Base-by-base conservation (phyloP, 2,329 filamentous ascomycete genomes). In the Diaporthe citriasiana region DNA sequence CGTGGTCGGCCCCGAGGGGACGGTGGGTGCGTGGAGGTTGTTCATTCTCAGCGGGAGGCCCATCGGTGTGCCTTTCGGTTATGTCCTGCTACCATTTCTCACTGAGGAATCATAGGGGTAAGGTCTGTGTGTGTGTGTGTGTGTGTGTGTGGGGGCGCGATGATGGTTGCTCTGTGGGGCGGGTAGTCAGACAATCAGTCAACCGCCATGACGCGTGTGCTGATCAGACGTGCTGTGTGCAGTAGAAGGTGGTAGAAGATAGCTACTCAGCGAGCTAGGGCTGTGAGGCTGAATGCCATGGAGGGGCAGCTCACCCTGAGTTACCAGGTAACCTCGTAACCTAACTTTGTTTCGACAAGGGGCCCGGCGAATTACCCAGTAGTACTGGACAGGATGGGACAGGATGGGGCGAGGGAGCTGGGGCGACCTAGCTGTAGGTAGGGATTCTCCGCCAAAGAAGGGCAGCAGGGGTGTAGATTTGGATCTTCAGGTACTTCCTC, bases 1-100 rank as follows among this genome's bases (percentile, higher is more conserved):
- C 73, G 92, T 92, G 13, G 92, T 93, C 45, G 94, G 93, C 75
- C 95, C 95, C 55, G 95, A 95, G 73, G 93, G 88, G 77, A 91
- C 85, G 13, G 89, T 91, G 3, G 89, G 89, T 75, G 89, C 89
- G 79, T 90, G 89, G 70, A 91, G 79, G 78, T 87, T 90, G 77
- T 86, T 83, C 89, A 91, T 91, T 78, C 80, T 83, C 76, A 83
- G 80, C 71, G 79, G 82, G 75, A 82, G 78, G 74, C 81, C 81
- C 80, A 82, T 82, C 74, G 51, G 56, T 70, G 50, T 70, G 57
- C 60, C 70, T 53, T 63, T 47, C 17, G 47, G 6, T 27, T 70
- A 33, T 42, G 47, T 45, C 33, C 38, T 75, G 53, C 30, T 50
- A 70, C 72, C 74, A 72, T 74, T 74, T 33, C 71, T 70, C 70